phyloP scores from a whole-genome alignment of 2,329 filamentous ascomycete species.

The Sporothrix brunneoviolacea region DNA sequence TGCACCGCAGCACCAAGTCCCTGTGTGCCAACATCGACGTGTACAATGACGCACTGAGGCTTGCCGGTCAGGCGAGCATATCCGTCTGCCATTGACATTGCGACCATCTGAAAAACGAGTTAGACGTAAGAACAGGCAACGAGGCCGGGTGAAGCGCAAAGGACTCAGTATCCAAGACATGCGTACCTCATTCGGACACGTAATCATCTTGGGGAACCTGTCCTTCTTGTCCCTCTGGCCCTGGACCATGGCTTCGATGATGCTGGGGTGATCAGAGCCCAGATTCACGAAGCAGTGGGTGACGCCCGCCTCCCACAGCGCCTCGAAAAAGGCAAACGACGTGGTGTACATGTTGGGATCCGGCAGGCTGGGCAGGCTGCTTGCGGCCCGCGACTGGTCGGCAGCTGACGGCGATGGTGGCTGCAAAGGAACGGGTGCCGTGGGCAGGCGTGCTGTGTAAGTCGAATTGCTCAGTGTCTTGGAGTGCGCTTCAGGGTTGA shows the following conservation, averaged over 20 bases:
- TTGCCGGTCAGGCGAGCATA: conserved; percentile 61
- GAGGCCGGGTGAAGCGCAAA: too few species aligned
- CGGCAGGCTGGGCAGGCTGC: background rate
- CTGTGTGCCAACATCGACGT: conserved; percentile 69
- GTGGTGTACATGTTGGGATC: conserved; percentile 56
- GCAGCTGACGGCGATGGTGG: background rate
- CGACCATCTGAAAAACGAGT: conserved; percentile 53
- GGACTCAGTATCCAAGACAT: too few species aligned
- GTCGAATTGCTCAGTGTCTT: background rate
- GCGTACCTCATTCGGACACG: conserved; percentile 63
- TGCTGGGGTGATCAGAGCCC: conserved; percentile 59
- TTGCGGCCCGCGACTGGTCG: background rate
- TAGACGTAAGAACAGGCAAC: background rate
- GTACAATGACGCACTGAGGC: conserved; percentile 64
- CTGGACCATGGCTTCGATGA: conserved; percentile 70
- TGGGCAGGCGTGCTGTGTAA: background rate
- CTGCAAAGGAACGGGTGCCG: background rate
- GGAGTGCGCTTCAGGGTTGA: background rate
- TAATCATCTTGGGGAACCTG: conserved; percentile 60
- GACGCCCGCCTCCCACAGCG: conserved; percentile 63
- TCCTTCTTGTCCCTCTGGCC: conserved; percentile 57
- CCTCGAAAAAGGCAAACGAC: conserved; percentile 77
- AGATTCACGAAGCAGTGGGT: conserved; percentile 55
- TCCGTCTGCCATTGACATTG: conserved; percentile 68
- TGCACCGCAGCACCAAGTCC: conserved; percentile 65